A percentile compares a stretch with the other conserved stretches of the same genome.
Evolutionary conservation across 441 rosid genomes (phyloP).

Genomic region (Cnidoscolus chayamansa): DNA sequence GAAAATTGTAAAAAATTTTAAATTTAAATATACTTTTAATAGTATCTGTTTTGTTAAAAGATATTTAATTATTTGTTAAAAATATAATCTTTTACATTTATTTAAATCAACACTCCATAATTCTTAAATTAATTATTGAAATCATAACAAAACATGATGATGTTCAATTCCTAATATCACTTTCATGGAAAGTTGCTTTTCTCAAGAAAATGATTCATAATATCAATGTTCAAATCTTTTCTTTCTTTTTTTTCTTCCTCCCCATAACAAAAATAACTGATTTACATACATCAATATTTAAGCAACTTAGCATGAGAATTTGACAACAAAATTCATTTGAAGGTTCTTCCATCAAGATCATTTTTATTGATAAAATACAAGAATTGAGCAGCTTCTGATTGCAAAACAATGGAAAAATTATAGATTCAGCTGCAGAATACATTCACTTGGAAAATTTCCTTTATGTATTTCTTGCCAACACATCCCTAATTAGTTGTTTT

Average conservation of each 20-base stretch:
- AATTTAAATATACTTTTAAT: too few species aligned
- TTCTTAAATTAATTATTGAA: too few species aligned
- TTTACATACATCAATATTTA: neutral
- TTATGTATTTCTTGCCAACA: constrained; percentile 40
- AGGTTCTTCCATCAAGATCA: neutral
- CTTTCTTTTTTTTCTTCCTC: too few species aligned
- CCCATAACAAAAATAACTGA: neutral
- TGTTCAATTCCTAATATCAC: too few species aligned
- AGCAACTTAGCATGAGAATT: neutral
- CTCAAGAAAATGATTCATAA: too few species aligned
- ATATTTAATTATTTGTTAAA: too few species aligned
- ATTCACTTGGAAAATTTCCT: constrained; percentile 8
- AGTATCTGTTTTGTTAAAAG: too few species aligned
- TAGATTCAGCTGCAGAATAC: constrained; percentile 11
- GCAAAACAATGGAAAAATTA: neutral
- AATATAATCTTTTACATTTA: too few species aligned
- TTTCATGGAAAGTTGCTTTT: too few species aligned
- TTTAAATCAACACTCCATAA: too few species aligned
- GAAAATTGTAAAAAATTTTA: too few species aligned
- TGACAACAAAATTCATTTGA: neutral
- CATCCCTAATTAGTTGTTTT: constrained; percentile 42
- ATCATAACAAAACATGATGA: too few species aligned
- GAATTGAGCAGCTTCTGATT: constrained; percentile 17
- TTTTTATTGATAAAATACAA: constrained; percentile 26
- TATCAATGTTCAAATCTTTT: neutral